Percentiles rank a stretch among this genome's conserved stretches.
Evolutionary conservation across 2,329 filamentous ascomycete species (phyloP).

Genomic region (Fusarium gaditjirri): DNA sequence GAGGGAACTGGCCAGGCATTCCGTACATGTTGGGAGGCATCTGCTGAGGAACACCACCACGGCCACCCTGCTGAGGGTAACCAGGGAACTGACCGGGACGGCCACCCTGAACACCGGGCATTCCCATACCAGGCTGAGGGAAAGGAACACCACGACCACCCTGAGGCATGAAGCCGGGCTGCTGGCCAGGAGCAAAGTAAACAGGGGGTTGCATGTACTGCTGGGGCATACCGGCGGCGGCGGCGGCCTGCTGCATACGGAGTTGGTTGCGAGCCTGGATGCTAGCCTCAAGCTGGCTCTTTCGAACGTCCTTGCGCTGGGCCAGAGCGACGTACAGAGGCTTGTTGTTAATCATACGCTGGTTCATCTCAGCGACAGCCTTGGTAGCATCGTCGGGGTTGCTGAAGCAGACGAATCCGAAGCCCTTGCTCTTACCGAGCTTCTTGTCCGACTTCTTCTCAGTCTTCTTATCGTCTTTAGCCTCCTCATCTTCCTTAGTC

Average conservation of each 20-base stretch:
- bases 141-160: conserved; percentile 74
- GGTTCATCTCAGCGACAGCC: conserved; percentile 99
- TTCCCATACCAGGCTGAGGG: conserved; percentile 70
- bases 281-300: conserved; percentile 98
- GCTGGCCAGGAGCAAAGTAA: conserved; percentile 88
- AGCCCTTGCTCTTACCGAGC: conserved; percentile 99
- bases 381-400: conserved; percentile 99
- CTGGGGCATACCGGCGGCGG: conserved; percentile 87
- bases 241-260: conserved; percentile 96
- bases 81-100: conserved; percentile 88
- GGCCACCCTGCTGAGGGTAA: conserved; percentile 88
- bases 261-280: conserved; percentile 99
- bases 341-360: conserved; percentile 98
- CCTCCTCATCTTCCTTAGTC: conserved; percentile 58
- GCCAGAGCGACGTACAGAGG: conserved; percentile 97
- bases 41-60: conserved; percentile 87
- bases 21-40: conserved; percentile 89
- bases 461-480: conserved; percentile 66
- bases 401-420: conserved; percentile 99
- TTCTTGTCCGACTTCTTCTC: conserved; percentile 69
- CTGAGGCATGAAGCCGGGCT: conserved; percentile 75
- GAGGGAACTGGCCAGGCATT: conserved; percentile 82
- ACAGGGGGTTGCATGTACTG: conserved; percentile 90
- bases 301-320: conserved; percentile 99
- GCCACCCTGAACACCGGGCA: conserved; percentile 79